Evolutionary conservation across 495 filamentous ascomycete genomes (phyloP).

Genomic region (Aspergillus campestris): DNA sequence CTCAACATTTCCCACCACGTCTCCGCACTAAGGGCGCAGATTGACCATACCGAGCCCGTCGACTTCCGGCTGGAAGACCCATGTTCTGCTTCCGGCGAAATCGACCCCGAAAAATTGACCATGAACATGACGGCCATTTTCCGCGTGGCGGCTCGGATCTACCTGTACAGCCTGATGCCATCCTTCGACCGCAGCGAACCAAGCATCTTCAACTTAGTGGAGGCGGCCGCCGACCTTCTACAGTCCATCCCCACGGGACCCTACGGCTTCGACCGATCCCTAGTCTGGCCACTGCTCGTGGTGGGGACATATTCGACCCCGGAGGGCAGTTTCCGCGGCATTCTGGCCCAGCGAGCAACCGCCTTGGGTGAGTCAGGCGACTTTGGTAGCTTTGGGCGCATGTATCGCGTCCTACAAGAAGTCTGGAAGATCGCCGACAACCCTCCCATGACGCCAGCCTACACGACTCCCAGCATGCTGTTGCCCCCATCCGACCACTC

Average conservation of each 20-base stretch:
- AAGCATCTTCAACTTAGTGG: conserved; percentile 60
- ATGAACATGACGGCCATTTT: conserved; percentile 81
- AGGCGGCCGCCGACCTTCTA: conserved; percentile 57
- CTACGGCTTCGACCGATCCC: conserved; percentile 78
- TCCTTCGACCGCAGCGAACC: conserved; percentile 60
- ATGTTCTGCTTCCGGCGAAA: conserved; percentile 49
- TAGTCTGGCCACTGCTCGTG: conserved; percentile 87
- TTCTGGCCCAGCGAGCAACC: conserved; percentile 62
- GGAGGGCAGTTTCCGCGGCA: conserved; percentile 58
- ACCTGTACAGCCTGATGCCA: conserved; percentile 84
- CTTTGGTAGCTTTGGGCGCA: conserved; percentile 78
- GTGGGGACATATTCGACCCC: conserved; percentile 64
- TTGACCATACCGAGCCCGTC: conserved; percentile 62
- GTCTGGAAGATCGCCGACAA: conserved; percentile 66
- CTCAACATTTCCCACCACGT: conserved; percentile 75
- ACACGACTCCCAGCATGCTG: conserved; percentile 13
- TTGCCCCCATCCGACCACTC: background rate
- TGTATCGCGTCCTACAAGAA: conserved; percentile 66
- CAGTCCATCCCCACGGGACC: conserved; percentile 71
- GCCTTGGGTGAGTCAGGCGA: conserved; percentile 67
- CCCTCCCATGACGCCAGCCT: background rate
- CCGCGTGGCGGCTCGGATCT: conserved; percentile 84
- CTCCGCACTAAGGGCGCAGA: conserved; percentile 63
- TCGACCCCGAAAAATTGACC: conserved; percentile 68
- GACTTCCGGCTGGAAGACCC: conserved; percentile 42